These are phyloP conservation scores for Wickerhamomyces queroliae DNA, from an alignment of 805 yeast species.

Conservation along the genomic window DNA sequence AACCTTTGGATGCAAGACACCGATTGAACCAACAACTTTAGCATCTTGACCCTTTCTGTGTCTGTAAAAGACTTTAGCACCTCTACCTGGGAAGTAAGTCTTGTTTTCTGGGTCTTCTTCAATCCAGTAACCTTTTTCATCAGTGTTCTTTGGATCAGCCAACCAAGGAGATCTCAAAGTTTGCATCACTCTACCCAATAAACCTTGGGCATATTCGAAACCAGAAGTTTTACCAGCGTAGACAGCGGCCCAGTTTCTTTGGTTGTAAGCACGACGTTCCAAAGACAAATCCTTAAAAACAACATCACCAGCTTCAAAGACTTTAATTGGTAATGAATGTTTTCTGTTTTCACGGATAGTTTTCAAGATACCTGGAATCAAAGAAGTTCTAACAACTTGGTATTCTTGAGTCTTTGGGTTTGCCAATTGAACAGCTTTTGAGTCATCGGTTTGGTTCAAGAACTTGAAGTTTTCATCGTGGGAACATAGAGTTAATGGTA, in stretches of 20 bases:
- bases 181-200: slow-evolving; percentile 92
- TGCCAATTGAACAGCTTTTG: slow-evolving; percentile 82
- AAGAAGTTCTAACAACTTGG: slow-evolving; percentile 94
- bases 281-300: slow-evolving; percentile 73
- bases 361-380: slow-evolving; percentile 91
- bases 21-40: slow-evolving; percentile 71
- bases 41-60: slow-evolving; percentile 50
- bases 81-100: slow-evolving; percentile 95
- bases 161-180: slow-evolving; percentile 89
- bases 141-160: slow-evolving; percentile 37
- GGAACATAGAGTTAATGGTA: slow-evolving; percentile 93
- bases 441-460: slow-evolving; percentile 69
- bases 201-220: slow-evolving; percentile 90
- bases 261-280: slow-evolving; percentile 89
- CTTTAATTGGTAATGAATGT: slow-evolving; percentile 90
- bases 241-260: slow-evolving; percentile 92
- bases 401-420: slow-evolving; percentile 96
- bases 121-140: slow-evolving; percentile 81
- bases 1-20: slow-evolving; percentile 95
- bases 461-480: slow-evolving; percentile 95
- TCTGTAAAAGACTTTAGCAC: slow-evolving; percentile 82
- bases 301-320: slow-evolving; percentile 93
- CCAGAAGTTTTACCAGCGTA: slow-evolving; percentile 95
- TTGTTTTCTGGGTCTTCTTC: slow-evolving; percentile 61
- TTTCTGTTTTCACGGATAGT: slow-evolving; percentile 95